These are phyloP conservation scores for Rhododendron molle DNA, from an alignment of 148 eudicot genomes.

Conservation along the genomic window DNA sequence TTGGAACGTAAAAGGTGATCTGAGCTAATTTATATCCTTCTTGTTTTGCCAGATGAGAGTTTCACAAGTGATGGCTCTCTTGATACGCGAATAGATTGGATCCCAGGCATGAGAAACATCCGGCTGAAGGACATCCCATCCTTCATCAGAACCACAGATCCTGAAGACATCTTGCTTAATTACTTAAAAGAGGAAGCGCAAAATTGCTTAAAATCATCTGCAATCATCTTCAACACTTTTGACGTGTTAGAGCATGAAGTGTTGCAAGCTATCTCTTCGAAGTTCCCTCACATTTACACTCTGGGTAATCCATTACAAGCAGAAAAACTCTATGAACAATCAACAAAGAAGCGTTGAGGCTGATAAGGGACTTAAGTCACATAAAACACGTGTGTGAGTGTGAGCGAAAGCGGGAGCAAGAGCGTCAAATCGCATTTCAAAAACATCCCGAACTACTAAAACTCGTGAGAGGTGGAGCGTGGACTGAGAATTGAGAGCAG, in stretches of 20 bases:
- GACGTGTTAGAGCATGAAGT: neutral
- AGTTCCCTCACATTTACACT: neutral
- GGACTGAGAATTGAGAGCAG: neutral
- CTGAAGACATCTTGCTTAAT: neutral
- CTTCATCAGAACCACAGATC: conserved; percentile 5
- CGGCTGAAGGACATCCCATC: neutral
- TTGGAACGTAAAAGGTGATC: neutral
- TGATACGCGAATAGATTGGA: neutral
- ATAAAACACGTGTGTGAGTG: neutral
- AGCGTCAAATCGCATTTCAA: neutral
- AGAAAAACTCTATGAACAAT: neutral
- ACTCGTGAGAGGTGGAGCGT: neutral
- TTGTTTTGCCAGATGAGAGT: neutral
- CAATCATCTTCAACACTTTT: conserved; percentile 3
- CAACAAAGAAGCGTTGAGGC: neutral
- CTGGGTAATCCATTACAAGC: neutral
- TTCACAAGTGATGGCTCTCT: neutral
- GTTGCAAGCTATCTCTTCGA: neutral
- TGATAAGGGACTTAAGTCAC: neutral
- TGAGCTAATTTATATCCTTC: neutral
- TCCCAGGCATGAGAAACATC: conserved; percentile 1
- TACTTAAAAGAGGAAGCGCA: neutral
- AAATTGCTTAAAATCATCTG: neutral
- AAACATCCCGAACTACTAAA: neutral
- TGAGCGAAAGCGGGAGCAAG: neutral